phyloP scores from a whole-genome alignment of 805 yeast genomes.

The Naumovozyma dairenensis region DNA sequence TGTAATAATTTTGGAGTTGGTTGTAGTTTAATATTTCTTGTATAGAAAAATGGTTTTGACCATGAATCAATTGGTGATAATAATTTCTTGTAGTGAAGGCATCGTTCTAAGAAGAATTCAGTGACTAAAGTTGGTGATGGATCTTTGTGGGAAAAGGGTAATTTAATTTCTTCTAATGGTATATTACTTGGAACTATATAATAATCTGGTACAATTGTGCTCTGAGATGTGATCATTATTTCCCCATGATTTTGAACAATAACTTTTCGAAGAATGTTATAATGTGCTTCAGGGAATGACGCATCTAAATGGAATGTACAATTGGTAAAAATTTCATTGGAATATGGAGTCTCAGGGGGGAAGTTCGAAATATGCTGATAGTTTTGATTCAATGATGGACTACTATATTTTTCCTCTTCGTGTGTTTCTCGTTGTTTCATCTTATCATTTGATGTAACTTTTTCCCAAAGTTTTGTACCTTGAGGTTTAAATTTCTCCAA shows the following conservation, averaged over 20 bases:
- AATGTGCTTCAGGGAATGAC: constrained; percentile 13
- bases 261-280: constrained; percentile 14
- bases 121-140: constrained; percentile 37
- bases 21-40: constrained; percentile 20
- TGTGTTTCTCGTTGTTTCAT: no score
- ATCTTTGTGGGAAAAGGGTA: background rate
- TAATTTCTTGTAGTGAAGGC: constrained; percentile 45
- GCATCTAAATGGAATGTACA: constrained; percentile 11
- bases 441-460: constrained; percentile 15
- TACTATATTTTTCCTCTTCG: no score
- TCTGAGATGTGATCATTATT: background rate
- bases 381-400: no score
- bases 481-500: constrained; percentile 20
- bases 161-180: constrained; percentile 8
- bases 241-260: constrained; percentile 21
- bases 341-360: background rate
- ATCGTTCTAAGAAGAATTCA: constrained; percentile 75
- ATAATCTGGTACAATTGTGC: constrained; percentile 2
- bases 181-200: constrained; percentile 18
- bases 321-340: constrained; percentile 8
- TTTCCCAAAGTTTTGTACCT: constrained; percentile 25
- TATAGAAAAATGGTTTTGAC: constrained; percentile 43
- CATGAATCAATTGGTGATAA: constrained; percentile 43
- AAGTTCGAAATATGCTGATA: no score
- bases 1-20: constrained; percentile 20